Evolutionary conservation across 2,329 filamentous ascomycete genomes (phyloP), one percentile per base, ranked within the genome.

Genomic region (Teratosphaeria zuluensis): DNA sequence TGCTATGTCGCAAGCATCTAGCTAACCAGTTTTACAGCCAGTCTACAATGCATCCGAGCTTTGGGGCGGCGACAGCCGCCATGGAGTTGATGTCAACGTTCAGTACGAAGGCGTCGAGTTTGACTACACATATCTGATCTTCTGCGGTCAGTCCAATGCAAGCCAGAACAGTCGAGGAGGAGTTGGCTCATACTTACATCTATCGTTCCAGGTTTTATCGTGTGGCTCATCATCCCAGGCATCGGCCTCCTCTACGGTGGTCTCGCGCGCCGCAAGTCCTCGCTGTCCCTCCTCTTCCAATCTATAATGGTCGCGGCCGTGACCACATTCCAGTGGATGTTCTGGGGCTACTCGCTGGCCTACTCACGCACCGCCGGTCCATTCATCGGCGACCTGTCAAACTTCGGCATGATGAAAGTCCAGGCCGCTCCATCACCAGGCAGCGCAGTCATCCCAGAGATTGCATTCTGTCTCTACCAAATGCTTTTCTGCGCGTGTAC

Each of bases 191-290:
- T 19, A 48, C 19, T 21, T 21, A 21, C 7, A 35, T 14, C 9
- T 6, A 2, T 14, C 6, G 14, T 14, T 14, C 7, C 2, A 48
- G 42, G 74, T 14, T 84, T 81, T 69, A 76, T 87, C 57, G 84
- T 86, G 57, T 87, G 82, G 79, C 71, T 86, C 55, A 87, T 87
- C 68, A 84, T 86, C 58, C 84, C 84, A 0, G 84, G 84, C 21
- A 84, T 87, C 63, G 84, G 84, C 54, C 76, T 87, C 7, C 74
- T 87, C 0, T 87, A 87, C 71, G 81, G 82, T 58, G 84, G 84
- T 57, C 77, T 87, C 31, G 79, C 83, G 4, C 78, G 83, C 35
- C 76, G 83, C 63, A 87, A 86, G 72, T 84, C 82, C 14, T 80
- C 83, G 5, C 74, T 87, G 31, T 74, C 83, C 3, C 74, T 87